Conservation (phyloP, 2,329 filamentous ascomycete genomes). For the Proliferodiscus dingleyae region DNA sequence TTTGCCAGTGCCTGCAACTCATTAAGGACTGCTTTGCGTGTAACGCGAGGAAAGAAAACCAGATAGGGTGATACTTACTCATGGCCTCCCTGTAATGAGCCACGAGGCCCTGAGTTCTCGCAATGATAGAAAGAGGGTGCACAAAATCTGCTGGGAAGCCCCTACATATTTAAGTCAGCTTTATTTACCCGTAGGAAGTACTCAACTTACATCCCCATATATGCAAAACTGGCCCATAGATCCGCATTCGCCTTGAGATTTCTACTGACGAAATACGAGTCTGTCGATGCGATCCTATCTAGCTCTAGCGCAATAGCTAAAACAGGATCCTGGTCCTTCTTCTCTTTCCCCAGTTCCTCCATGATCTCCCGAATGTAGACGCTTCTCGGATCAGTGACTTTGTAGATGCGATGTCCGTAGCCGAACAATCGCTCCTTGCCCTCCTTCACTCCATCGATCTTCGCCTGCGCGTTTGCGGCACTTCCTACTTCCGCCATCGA, state of each 20-base stretch:
- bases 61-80: too few species aligned
- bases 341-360: conserved; percentile 19
- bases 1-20: too few species aligned
- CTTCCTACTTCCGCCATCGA: conserved; percentile 35
- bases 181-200: too few species aligned
- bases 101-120: too few species aligned
- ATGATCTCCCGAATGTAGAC: conserved; percentile 30
- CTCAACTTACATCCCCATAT: conserved; percentile 35
- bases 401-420: conserved; percentile 38
- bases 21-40: too few species aligned
- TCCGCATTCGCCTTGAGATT: conserved; percentile 41
- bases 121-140: too few species aligned
- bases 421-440: conserved; percentile 40
- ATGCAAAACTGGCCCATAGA: conserved; percentile 40
- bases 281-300: conserved; percentile 33
- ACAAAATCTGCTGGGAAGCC: too few species aligned
- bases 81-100: too few species aligned
- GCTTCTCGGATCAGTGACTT: conserved; percentile 35
- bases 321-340: conserved; percentile 23
- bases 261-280: conserved; percentile 35
- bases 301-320: conserved; percentile 36
- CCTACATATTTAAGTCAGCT: too few species aligned
- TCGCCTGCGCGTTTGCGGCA: conserved; percentile 34
- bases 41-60: too few species aligned
- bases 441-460: conserved; percentile 38